Conservation (phyloP, 2,329 filamentous ascomycete species). For the Cordyceps militaris region DNA sequence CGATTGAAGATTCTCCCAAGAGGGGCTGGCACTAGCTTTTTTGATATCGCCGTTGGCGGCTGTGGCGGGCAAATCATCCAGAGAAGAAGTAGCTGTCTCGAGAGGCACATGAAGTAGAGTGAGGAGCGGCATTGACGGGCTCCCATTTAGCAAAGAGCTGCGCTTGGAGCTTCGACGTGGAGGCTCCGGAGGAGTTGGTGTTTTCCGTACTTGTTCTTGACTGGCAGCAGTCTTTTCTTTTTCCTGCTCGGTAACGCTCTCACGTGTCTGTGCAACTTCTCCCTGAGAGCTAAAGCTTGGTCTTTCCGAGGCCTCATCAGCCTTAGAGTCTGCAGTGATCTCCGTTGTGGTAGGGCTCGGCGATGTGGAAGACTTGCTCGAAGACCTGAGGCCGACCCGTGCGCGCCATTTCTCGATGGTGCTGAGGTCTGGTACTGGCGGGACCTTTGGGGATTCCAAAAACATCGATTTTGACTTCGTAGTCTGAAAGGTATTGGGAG, state of each 20-base stretch:
- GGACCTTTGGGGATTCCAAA: constrained; percentile 22
- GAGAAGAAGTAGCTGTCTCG: not conserved
- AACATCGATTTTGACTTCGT: constrained; percentile 21
- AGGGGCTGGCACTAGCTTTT: constrained; percentile 12
- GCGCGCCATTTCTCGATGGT: constrained; percentile 28
- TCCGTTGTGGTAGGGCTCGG: constrained; percentile 2
- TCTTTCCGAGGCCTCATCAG: not conserved
- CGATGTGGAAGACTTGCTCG: constrained; percentile 7
- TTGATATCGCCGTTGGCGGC: not conserved
- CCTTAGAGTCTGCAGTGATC: not conserved
- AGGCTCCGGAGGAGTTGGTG: constrained; percentile 20
- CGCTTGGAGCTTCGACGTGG: constrained; percentile 24
- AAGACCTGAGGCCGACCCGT: constrained; percentile 20
- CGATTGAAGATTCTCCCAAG: constrained; percentile 17
- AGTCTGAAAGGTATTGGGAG: constrained; percentile 30
- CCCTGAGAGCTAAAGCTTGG: not conserved
- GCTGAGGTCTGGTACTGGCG: constrained; percentile 24
- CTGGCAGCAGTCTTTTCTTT: not conserved
- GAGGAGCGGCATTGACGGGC: constrained; percentile 5
- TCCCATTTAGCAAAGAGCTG: constrained; percentile 15
- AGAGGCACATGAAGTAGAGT: not conserved
- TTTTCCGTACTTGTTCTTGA: not conserved
- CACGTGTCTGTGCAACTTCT: not conserved
- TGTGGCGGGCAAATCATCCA: not conserved
- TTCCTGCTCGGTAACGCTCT: not conserved